These are phyloP conservation scores for Malus sylvestris DNA, from an alignment of 306 rosid species.

Conservation along the genomic window DNA sequence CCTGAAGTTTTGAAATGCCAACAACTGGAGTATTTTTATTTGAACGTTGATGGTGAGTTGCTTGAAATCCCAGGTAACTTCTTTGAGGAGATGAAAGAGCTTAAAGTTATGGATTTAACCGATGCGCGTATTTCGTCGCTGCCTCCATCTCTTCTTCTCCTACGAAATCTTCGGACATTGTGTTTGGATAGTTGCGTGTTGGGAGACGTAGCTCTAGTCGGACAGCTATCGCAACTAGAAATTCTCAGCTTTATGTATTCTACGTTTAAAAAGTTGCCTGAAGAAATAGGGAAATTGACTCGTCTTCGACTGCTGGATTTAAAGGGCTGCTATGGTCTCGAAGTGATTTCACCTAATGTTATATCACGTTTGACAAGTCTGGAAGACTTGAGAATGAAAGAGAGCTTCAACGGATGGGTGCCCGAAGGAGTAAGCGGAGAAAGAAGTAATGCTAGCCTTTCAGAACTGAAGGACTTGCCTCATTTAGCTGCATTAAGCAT, in stretches of 20 bases:
- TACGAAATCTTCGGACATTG: constrained; percentile 19
- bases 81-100: constrained; percentile 7
- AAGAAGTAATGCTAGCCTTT: constrained; percentile 8
- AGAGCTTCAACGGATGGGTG: constrained; percentile 24
- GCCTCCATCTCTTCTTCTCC: constrained; percentile 6
- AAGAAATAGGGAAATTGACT: constrained; percentile 20
- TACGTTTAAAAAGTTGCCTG: constrained; percentile 16
- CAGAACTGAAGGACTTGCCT: constrained; percentile 24
- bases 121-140: not conserved
- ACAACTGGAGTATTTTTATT: too few relatives aligned
- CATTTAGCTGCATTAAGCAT: constrained; percentile 20
- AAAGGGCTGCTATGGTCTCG: constrained; percentile 24
- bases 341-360: constrained; percentile 18
- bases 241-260: constrained; percentile 35
- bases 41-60: accelerated
- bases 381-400: constrained; percentile 29
- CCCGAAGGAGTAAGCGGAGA: not conserved
- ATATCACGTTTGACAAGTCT: constrained; percentile 24
- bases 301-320: constrained; percentile 33
- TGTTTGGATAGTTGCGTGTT: constrained; percentile 19
- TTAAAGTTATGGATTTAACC: constrained; percentile 17
- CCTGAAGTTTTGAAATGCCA: too few relatives aligned
- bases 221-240: constrained; percentile 26
- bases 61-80: not conserved
- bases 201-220: constrained; percentile 21